A percentile compares a stretch with the other conserved stretches of the same genome.
phyloP scores from a whole-genome alignment of 2,329 filamentous ascomycete species.

The Colletotrichum truncatum region DNA sequence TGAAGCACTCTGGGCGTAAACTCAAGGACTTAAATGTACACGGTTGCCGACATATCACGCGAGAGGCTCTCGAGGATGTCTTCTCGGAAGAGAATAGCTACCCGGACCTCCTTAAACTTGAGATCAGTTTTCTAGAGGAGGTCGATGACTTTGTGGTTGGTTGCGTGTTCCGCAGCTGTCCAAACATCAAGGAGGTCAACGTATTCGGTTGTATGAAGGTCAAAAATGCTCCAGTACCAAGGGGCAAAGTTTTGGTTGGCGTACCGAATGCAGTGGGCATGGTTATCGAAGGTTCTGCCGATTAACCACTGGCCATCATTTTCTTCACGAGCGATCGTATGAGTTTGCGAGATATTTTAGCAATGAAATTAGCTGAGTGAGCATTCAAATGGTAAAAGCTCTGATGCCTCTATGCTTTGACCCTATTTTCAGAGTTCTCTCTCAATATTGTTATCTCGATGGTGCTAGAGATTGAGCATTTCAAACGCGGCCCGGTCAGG shows the following conservation, averaged over 20 bases:
- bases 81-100: slow-evolving; percentile 73
- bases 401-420: no score
- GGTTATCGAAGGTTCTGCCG: slow-evolving; percentile 60
- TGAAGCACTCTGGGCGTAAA: slow-evolving; percentile 79
- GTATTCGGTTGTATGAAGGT: slow-evolving; percentile 75
- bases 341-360: no score
- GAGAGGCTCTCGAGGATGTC: slow-evolving; percentile 75
- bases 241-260: slow-evolving; percentile 65
- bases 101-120: slow-evolving; percentile 74
- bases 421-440: no score
- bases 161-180: slow-evolving; percentile 71
- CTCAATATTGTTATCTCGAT: no score
- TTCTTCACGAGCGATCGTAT: neutral
- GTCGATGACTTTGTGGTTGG: slow-evolving; percentile 73
- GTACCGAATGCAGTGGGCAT: slow-evolving; percentile 68
- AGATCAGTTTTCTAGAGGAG: slow-evolving; percentile 79
- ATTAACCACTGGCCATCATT: neutral
- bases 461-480: no score
- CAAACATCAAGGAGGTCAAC: slow-evolving; percentile 65
- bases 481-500: no score
- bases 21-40: slow-evolving; percentile 80
- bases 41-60: slow-evolving; percentile 83
- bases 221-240: slow-evolving; percentile 59
- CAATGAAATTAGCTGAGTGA: neutral
- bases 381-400: neutral